These are phyloP conservation scores for Ophiostoma ips DNA, from an alignment of 2,329 filamentous ascomycete genomes.

Conservation along the genomic window DNA sequence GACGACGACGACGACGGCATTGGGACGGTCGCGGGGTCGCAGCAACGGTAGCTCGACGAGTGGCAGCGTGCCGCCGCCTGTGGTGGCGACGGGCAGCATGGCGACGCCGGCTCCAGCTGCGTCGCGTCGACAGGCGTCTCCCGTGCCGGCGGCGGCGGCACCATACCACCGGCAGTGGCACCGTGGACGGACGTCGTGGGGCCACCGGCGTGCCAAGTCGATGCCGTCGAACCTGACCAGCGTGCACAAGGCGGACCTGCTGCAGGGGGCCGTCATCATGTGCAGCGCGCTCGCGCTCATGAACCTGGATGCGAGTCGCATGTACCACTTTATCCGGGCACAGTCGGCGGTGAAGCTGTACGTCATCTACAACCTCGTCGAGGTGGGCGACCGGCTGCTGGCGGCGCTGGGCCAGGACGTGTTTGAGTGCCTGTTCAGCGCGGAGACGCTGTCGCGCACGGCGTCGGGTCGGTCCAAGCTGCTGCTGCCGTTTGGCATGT, in stretches of 20 bases:
- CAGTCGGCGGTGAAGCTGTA: constrained; percentile 97
- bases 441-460: constrained; percentile 80
- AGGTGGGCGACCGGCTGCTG: constrained; percentile 79
- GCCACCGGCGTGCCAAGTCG: constrained; percentile 58
- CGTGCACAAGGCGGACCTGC: constrained; percentile 86
- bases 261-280: constrained; percentile 81
- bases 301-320: constrained; percentile 84
- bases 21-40: background rate
- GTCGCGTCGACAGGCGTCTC: background rate
- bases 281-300: constrained; percentile 75
- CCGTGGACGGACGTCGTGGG: constrained; percentile 8
- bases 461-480: constrained; percentile 83
- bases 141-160: background rate
- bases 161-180: background rate
- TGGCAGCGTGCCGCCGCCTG: background rate
- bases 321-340: constrained; percentile 95
- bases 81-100: background rate
- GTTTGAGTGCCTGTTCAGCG: constrained; percentile 86
- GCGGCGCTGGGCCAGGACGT: constrained; percentile 92
- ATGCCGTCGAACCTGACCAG: constrained; percentile 72
- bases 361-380: constrained; percentile 95
- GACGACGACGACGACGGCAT: background rate
- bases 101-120: background rate
- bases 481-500: constrained; percentile 79
- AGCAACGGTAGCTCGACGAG: constrained; percentile 4